These are phyloP conservation scores for Nitzschia inconspicua DNA, from an alignment of 108 stramenopile species.

Conservation along the genomic window DNA sequence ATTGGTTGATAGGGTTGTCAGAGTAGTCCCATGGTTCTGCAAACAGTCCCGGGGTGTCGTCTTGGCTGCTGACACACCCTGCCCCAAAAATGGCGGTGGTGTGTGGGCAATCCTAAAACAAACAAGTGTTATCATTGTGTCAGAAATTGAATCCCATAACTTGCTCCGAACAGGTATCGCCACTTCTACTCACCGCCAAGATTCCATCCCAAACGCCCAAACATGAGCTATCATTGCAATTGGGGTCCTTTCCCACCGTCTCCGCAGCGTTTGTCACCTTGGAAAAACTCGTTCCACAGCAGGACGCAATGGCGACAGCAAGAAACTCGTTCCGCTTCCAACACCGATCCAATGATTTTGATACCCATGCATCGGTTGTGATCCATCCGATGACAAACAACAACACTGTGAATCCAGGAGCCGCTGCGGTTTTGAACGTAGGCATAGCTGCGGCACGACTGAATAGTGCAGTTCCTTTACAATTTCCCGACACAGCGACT, in stretches of 20 bases:
- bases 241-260: constrained; percentile 76
- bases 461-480: too few species aligned
- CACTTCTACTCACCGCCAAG: constrained; percentile 31
- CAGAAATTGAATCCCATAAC: background rate
- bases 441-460: too few species aligned
- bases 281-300: constrained; percentile 37
- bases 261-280: constrained; percentile 42
- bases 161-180: background rate
- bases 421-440: too few species aligned
- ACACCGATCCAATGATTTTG: too few species aligned
- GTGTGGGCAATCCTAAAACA: constrained; percentile 58
- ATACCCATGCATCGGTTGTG: too few species aligned
- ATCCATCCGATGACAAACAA: too few species aligned
- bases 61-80: constrained; percentile 76
- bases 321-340: too few species aligned
- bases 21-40: constrained; percentile 65
- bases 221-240: constrained; percentile 63
- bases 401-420: too few species aligned
- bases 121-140: background rate
- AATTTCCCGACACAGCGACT: too few species aligned
- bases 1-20: constrained; percentile 35
- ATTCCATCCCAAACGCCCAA: constrained; percentile 88
- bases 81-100: constrained; percentile 20
- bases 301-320: too few species aligned
- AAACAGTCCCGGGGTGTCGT: constrained; percentile 74